Evolutionary conservation across 805 yeast species (phyloP), one percentile per base, ranked within the genome.

Genomic region (Schwanniomyces polymorphus): DNA sequence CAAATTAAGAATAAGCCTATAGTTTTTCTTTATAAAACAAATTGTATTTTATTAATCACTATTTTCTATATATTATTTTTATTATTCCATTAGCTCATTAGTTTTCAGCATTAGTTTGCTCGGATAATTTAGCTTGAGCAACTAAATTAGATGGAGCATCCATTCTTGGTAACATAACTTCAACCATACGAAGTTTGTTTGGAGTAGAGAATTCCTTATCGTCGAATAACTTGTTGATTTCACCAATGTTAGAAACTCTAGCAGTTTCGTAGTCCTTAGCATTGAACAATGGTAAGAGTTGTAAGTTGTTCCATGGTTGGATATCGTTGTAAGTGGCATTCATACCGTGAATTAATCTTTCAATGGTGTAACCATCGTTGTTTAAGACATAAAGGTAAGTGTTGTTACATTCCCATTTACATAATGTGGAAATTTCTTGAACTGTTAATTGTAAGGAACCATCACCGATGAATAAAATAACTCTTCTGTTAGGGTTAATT

Each of bases 371-470:
- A 67, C 88, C 88, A 51, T 76, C 78, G 70, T 83, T 83, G 72
- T 83, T 83, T 60, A 83, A 71, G 39, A 83, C 79, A 61, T 82
- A 82, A 59, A 83, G 64, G 70, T 82, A 82, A 56, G 86, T 86
- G 53, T 74, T 80, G 60, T 80, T 71, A 26, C 41, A 38, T 50
- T 76, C 75, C 84, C 85, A 79, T 67, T 84, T 79, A 62, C 79
- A 70, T 75, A 80, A 75, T 54, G 85, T 82, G 47, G 85, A 80
- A 61, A 83, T 80, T 61, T 84, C 85, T 71, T 82, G 86, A 38
- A 81, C 86, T 14, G 88, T 83, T 68, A 83, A 75, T 70, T 83
- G 88, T 57, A 83, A 69, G 38, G 87, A 82, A 64, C 87, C 88
- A 64, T 83, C 88, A 71, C 88, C 88, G 52, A 81, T 81, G 63